A percentile compares a stretch with the other conserved stretches of the same genome.
Evolutionary conservation across 257 asterid species (phyloP).

Genomic region (Solanum gracilifrons): DNA sequence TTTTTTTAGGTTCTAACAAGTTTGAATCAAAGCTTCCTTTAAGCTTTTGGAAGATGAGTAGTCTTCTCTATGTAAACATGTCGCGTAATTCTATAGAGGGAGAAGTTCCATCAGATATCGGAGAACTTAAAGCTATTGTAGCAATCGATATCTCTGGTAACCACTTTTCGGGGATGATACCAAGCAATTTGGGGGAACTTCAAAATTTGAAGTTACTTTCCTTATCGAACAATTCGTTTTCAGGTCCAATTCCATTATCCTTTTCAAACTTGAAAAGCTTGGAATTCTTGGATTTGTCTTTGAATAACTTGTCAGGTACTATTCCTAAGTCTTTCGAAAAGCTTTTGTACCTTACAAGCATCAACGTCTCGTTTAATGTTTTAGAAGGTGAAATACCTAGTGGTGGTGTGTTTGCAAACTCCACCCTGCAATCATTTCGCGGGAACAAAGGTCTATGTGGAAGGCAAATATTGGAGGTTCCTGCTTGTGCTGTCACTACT

Average conservation of each 20-base stretch:
- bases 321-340: slow-evolving; percentile 11
- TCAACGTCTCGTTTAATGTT: not conserved
- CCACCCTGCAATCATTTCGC: slow-evolving; percentile 10
- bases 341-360: not conserved
- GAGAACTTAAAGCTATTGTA: slow-evolving; percentile 5
- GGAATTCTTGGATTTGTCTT: slow-evolving; percentile 23
- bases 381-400: not conserved
- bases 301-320: slow-evolving; percentile 17
- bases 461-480: not conserved
- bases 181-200: slow-evolving; percentile 21
- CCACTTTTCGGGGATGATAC: slow-evolving; percentile 17
- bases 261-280: slow-evolving; percentile 22
- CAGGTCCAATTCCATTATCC: slow-evolving; percentile 31
- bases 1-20: slow-evolving; percentile 15
- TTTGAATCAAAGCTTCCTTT: slow-evolving; percentile 19
- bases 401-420: slow-evolving; percentile 28
- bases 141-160: slow-evolving; percentile 24
- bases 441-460: slow-evolving; percentile 22
- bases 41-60: slow-evolving; percentile 18
- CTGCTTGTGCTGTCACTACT: not conserved
- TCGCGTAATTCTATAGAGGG: slow-evolving; percentile 24
- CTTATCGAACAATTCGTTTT: slow-evolving; percentile 19
- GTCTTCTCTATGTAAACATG: slow-evolving; percentile 15
- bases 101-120: slow-evolving; percentile 19
- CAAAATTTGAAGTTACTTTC: slow-evolving; percentile 9